A percentile compares a stretch with the other conserved stretches of the same genome.
Conservation (phyloP, 139 green algal species). For the Micromonas commoda region DNA sequence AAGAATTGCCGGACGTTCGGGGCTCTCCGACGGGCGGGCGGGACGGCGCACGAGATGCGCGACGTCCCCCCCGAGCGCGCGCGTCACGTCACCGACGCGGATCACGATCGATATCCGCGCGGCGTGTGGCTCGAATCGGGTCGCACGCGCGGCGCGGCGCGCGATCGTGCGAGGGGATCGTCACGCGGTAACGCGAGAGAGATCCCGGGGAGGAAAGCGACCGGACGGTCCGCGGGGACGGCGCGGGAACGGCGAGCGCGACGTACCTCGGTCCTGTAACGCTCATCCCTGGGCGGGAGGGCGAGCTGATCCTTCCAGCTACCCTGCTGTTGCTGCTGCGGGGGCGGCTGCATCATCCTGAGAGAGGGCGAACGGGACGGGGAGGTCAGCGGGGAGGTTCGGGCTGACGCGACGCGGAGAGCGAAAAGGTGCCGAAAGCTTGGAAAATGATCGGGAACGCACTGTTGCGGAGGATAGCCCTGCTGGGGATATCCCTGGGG, state of each 20-base stretch:
- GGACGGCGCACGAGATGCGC: too few species aligned
- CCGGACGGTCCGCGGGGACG: too few species aligned
- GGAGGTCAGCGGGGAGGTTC: neutral
- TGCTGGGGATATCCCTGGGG: neutral
- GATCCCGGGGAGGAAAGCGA: too few species aligned
- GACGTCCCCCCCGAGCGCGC: too few species aligned
- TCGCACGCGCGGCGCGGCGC: too few species aligned
- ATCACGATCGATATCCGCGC: too few species aligned
- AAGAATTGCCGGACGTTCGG: too few species aligned
- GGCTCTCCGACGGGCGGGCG: too few species aligned
- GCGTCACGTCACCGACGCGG: too few species aligned
- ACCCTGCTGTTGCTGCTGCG: constrained; percentile 5
- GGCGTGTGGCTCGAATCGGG: too few species aligned
- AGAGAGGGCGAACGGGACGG: constrained; percentile 2
- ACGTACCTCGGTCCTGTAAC: constrained; percentile 26
- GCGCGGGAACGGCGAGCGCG: neutral
- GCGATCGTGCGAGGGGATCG: too few species aligned
- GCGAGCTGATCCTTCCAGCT: constrained; percentile 21
- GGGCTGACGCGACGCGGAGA: neutral
- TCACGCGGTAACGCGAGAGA: too few species aligned
- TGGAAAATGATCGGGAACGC: neutral
- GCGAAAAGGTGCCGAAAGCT: neutral
- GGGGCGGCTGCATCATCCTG: neutral
- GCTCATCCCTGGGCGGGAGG: constrained; percentile 15
- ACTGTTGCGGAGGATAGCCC: neutral